A percentile compares a stretch with the other conserved stretches of the same genome.
These are phyloP conservation scores for Pachyrhizus erosus DNA, from an alignment of 306 rosid species.

Conservation along the genomic window DNA sequence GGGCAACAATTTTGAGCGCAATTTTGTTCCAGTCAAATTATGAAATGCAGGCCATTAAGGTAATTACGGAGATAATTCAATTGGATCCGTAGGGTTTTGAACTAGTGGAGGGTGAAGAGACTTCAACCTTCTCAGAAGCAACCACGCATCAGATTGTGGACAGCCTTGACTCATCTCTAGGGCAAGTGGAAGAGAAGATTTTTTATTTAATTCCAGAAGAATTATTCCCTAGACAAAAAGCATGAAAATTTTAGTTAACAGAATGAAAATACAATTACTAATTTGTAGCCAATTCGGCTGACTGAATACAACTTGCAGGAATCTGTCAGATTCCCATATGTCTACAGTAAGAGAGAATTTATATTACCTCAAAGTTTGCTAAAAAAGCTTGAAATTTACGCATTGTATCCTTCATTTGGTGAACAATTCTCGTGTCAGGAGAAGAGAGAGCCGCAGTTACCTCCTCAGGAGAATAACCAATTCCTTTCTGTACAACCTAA, in stretches of 20 bases:
- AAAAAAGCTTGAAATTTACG: slow-evolving; percentile 73
- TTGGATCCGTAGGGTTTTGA: slow-evolving; percentile 45
- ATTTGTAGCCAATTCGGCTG: slow-evolving; percentile 26
- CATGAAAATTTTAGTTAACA: slow-evolving; percentile 27
- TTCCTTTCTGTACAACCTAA: slow-evolving; percentile 76
- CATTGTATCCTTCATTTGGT: slow-evolving; percentile 67
- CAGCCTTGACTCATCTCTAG: slow-evolving; percentile 85
- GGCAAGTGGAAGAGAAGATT: slow-evolving; percentile 64
- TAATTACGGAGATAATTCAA: slow-evolving; percentile 66
- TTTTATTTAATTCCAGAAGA: slow-evolving; percentile 66
- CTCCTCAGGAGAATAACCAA: slow-evolving; percentile 81
- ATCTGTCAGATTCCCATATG: not conserved
- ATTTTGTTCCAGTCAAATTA: slow-evolving; percentile 20
- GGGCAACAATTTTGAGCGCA: slow-evolving; percentile 21
- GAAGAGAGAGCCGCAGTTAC: slow-evolving; percentile 80
- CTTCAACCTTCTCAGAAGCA: slow-evolving; percentile 77
- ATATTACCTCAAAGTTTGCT: slow-evolving; percentile 78
- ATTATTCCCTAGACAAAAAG: slow-evolving; percentile 69
- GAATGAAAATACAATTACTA: slow-evolving; percentile 10
- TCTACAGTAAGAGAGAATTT: not conserved
- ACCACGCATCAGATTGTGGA: slow-evolving; percentile 71
- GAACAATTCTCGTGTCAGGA: slow-evolving; percentile 53
- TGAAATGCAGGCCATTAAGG: slow-evolving; percentile 8
- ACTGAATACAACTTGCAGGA: slow-evolving; percentile 24
- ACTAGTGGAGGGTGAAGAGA: slow-evolving; percentile 44